Base-by-base conservation (phyloP, 345 rosid genomes). In the Cardamine occulta region DNA sequence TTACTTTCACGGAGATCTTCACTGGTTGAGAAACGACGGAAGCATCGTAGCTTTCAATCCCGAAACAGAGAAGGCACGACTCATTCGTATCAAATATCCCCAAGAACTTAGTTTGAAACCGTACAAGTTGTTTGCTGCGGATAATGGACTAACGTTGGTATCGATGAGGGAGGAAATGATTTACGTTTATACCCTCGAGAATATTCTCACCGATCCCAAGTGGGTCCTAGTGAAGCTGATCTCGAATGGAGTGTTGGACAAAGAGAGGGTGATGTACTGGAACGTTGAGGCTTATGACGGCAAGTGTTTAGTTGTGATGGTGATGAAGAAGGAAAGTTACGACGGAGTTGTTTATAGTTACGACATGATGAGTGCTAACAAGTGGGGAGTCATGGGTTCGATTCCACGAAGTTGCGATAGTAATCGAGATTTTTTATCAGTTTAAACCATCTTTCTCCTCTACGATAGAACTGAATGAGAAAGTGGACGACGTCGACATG, bases 21-120 rank as follows among this genome's bases (percentile, higher is more conserved):
- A 68, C 17, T 68, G 62, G 62, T 10, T 68, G 7, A 24, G 72
- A 68, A 24, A 8, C 8, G 61, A 68, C 23, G 72, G 72, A 21
- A 53, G 62, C 61, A 68, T 68, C 17, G 0, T 68, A 2, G 17
- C 51, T 15, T 68, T 68, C 23, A n/a, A 53, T 8, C 52, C 23
- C 9, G 17, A 37, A 53, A 35, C 35, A 35, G 62, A 68, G 12
- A 12, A 39, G 11, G 26, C 72, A 12, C 21, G 26, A 0, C 13
- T 67, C 7, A 52, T 67, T 21, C 34, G 23, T 1, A 52, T 1
- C 9, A 5, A 9, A 53, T 35, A 23, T 15, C 51, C 62, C 0
- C 21, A 21, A 8, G 34, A 35, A 21, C 15, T 18, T 12, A n/a
- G 15, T 29, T 24, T 11, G 14, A 15, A 26, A 4, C 10, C 4